Evolutionary conservation across 495 filamentous ascomycete genomes (phyloP).

Genomic region (Apiosordaria backusii): DNA sequence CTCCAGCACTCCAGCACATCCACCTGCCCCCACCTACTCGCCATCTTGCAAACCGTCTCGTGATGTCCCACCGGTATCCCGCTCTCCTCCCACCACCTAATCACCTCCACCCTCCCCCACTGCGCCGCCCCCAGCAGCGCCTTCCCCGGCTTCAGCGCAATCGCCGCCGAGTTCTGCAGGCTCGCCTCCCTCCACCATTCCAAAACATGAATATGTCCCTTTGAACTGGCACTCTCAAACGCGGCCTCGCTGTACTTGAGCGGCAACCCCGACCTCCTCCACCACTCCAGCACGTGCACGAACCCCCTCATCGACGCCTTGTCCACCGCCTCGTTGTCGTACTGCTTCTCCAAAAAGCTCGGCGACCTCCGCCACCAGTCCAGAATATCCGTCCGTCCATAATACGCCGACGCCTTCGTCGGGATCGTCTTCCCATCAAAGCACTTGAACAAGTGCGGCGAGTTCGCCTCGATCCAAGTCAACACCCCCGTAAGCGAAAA

Average conservation of each 20-base stretch:
- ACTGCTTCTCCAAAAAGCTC: conserved; percentile 73
- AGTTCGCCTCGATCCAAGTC: conserved; percentile 71
- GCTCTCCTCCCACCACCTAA: conserved; percentile 80
- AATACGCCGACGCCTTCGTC: conserved; percentile 79
- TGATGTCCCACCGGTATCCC: conserved; percentile 70
- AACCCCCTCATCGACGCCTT: conserved; percentile 80
- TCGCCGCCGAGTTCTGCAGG: conserved; percentile 33
- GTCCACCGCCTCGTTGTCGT: conserved; percentile 73
- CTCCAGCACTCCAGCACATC: conserved; percentile 81
- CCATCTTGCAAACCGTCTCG: conserved; percentile 76
- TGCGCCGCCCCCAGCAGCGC: conserved; percentile 77
- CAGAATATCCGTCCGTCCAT: conserved; percentile 77
- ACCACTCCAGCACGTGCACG: conserved; percentile 85
- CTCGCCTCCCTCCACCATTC: conserved; percentile 83
- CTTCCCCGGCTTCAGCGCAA: conserved; percentile 69
- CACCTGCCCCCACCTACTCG: conserved; percentile 81
- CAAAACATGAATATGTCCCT: conserved; percentile 77
- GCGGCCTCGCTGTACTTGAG: conserved; percentile 81
- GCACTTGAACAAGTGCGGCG: conserved; percentile 75
- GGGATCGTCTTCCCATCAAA: conserved; percentile 80
- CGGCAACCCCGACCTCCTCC: conserved; percentile 73
- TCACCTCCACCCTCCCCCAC: conserved; percentile 63
- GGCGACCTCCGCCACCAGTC: conserved; percentile 76
- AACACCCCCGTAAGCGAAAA: conserved; percentile 78
- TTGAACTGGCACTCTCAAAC: conserved; percentile 77